These are phyloP conservation scores for Pochonia chlamydosporia DNA, from an alignment of 2,329 filamentous ascomycete species.

Conservation along the genomic window DNA sequence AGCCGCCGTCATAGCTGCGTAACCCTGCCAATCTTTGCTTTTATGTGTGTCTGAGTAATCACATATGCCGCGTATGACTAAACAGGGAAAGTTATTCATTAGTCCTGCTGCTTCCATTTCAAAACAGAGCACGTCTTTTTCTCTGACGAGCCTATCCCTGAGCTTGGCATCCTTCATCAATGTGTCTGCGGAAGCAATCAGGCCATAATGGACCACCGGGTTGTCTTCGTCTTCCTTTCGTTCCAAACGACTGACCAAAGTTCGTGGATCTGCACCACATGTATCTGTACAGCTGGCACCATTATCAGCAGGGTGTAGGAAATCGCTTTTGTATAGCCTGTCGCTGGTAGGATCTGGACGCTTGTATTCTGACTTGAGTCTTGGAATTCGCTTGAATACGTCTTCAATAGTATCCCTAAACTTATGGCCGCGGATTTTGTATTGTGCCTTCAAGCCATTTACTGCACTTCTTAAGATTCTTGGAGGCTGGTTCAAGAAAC, in stretches of 20 bases:
- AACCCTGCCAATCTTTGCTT: not conserved
- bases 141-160: constrained; percentile 20
- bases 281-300: not conserved
- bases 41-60: not conserved
- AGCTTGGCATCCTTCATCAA: not conserved
- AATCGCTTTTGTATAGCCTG: constrained; percentile 1
- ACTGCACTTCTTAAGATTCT: constrained; percentile 6
- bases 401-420: not conserved
- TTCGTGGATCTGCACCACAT: not conserved
- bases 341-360: constrained; percentile 6
- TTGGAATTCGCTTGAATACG: not conserved
- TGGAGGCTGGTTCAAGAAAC: constrained; percentile 12
- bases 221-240: not conserved
- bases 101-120: not conserved
- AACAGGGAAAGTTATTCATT: not conserved
- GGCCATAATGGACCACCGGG: constrained; percentile 14
- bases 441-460: not conserved
- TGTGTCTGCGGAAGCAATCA: constrained; percentile 6
- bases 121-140: constrained; percentile 3
- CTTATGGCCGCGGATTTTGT: constrained; percentile 8
- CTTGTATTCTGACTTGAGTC: not conserved
- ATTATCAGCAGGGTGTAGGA: constrained; percentile 4
- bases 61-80: not conserved
- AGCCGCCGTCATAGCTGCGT: not conserved
- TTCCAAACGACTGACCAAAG: not conserved